phyloP scores from a whole-genome alignment of 2,329 filamentous ascomycete genomes.

The Sporothrix pallida region DNA sequence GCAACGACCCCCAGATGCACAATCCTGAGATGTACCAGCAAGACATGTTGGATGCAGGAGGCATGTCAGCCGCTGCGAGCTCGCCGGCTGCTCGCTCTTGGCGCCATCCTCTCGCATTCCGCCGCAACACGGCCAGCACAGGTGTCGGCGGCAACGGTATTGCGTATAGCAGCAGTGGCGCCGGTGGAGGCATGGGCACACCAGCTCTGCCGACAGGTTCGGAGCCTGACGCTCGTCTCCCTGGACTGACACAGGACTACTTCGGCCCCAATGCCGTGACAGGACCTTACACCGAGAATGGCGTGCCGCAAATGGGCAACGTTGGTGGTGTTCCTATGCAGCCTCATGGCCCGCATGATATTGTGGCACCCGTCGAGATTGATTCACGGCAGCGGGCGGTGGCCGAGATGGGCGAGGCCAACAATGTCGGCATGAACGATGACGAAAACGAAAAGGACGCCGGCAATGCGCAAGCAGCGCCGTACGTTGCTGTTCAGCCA shows the following conservation, averaged over 20 bases:
- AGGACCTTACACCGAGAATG: conserved; percentile 52
- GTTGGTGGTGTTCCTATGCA: conserved; percentile 49
- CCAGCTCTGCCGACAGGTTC: conserved; percentile 41
- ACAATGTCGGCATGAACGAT: not conserved
- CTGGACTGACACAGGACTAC: conserved; percentile 51
- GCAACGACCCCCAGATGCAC: conserved; percentile 9
- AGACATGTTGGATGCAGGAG: not conserved
- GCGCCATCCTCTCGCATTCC: conserved; percentile 23
- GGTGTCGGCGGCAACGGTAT: conserved; percentile 30
- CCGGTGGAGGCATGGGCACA: conserved; percentile 34
- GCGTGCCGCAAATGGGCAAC: conserved; percentile 41
- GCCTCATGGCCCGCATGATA: conserved; percentile 57
- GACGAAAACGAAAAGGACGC: conserved; percentile 29
- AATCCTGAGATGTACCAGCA: conserved; percentile 26
- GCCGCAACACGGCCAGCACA: conserved; percentile 33
- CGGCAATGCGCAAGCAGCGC: not conserved
- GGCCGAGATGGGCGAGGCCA: conserved; percentile 29
- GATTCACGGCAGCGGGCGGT: conserved; percentile 44
- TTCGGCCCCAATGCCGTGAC: conserved; percentile 52
- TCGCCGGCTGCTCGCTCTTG: conserved; percentile 28
- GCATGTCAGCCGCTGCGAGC: not conserved
- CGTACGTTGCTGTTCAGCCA: not conserved
- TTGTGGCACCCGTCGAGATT: conserved; percentile 61
- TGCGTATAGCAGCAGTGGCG: conserved; percentile 12
- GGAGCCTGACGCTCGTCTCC: conserved; percentile 39